Conservation (phyloP, 768 basidiomycete species). For the Mycena metata region DNA sequence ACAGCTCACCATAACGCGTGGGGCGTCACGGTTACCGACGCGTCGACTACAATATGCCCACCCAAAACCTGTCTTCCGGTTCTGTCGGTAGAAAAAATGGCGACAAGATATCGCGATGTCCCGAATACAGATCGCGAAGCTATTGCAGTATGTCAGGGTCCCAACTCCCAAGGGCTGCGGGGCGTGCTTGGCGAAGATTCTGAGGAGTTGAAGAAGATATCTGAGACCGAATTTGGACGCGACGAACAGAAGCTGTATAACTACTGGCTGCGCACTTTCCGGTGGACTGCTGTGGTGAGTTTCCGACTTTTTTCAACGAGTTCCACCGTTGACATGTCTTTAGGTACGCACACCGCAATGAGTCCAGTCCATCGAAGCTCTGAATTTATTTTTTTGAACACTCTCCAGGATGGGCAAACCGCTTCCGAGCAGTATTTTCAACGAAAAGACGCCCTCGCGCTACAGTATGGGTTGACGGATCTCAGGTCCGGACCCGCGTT, state of each 20-base stretch:
- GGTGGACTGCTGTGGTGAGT: no score
- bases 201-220: conserved; percentile 32
- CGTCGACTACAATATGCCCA: background rate
- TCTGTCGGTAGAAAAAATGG: conserved; percentile 14
- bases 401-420: conserved; percentile 51
- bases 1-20: no score
- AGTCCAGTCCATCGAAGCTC: conserved; percentile 42
- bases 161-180: conserved; percentile 53
- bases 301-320: conserved; percentile 35
- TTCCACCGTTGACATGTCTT: background rate
- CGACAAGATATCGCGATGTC: conserved; percentile 12
- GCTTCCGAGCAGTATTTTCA: conserved; percentile 47
- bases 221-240: no score
- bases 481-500: conserved; percentile 51
- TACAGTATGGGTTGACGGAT: conserved; percentile 46
- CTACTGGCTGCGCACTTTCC: background rate
- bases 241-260: no score
- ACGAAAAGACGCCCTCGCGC: conserved; percentile 44
- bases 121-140: background rate
- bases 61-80: background rate
- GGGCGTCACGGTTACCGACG: no score
- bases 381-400: background rate
- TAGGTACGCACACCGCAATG: conserved; percentile 49
- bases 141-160: no score
- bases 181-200: conserved; percentile 41